Base-by-base conservation (phyloP, 2,329 filamentous ascomycete genomes). In the Colletotrichum sp. region DNA sequence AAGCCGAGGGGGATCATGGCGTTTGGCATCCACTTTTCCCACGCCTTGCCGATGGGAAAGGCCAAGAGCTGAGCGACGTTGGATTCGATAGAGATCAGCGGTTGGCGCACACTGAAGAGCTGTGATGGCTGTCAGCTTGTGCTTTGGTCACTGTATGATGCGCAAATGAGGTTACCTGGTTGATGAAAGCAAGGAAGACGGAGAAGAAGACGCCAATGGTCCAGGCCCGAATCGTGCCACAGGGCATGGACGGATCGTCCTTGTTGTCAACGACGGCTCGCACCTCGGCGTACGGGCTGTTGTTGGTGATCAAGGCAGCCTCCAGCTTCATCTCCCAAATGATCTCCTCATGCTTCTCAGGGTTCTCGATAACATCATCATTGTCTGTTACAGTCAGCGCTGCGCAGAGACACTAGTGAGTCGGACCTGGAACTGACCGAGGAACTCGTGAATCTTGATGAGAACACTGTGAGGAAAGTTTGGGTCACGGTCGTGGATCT, bases 231-330 rank as follows among this genome's bases (percentile, higher is more conserved):
- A 92, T 86, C 2, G 90, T 92, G 21, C 89, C 90, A 73, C 85
- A 88, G 6, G 89, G 90, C 7, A 85, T 83, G 6, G 77, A 81
- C 3, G 86, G 84, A 71, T 90, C 87, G 79, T 92, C 90, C 69
- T 89, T 89, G 79, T 91, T 91, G 80, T 88, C 87, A 21, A 91
- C 89, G 4, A 90, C 89, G 43, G 89, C 88, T 67, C 90, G 88
- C 30, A 90, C 89, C 80, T 91, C 89, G 73, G 90, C 87, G 78
- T 91, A 92, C 4, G 90, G 90, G 61, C 89, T 90, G 80, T 90
- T 89, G 78, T 89, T 89, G 64, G 86, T 89, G 76, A 90, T 89
- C 72, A 91, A 84, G 4, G 89, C 89, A 2, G 88, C 87, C 81
- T 91, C 88, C 26, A 90, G 83, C 80, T 90, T 90, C 87, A 91